Evolutionary conservation across 1,284 basidiomycete species (phyloP).

Genomic region (Trichosporon asahii): DNA sequence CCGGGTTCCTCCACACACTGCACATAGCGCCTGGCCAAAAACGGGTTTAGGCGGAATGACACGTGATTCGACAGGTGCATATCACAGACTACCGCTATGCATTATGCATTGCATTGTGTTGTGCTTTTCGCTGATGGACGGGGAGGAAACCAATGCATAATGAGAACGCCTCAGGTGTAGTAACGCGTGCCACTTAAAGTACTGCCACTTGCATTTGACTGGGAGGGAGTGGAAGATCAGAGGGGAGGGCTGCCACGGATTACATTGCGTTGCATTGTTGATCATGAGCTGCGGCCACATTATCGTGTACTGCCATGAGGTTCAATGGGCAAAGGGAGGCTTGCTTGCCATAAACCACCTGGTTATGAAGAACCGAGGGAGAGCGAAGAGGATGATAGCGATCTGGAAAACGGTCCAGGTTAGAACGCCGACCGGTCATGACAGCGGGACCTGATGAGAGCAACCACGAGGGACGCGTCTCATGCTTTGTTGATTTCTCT

Average conservation of each 20-base stretch:
- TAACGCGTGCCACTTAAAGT: neutral
- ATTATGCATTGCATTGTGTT: neutral
- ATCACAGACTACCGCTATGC: neutral
- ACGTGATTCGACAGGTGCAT: neutral
- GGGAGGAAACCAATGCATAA: neutral
- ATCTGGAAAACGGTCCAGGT: neutral
- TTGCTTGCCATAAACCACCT: neutral
- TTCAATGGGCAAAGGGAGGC: neutral
- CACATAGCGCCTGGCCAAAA: neutral
- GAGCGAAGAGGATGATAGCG: neutral
- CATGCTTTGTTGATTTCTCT: constrained; percentile 4
- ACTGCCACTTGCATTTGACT: constrained; percentile 1
- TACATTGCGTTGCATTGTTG: neutral
- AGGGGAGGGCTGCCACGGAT: neutral
- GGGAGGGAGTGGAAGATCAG: neutral
- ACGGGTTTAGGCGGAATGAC: neutral
- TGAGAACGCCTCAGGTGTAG: neutral
- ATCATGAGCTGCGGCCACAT: neutral
- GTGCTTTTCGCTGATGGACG: neutral
- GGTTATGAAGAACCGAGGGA: neutral
- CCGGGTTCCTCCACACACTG: neutral
- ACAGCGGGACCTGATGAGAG: constrained; percentile 2
- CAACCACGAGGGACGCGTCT: neutral
- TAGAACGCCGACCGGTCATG: neutral
- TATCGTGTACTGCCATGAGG: neutral